phyloP scores from a whole-genome alignment of 306 rosid genomes.

The Citrullus colocynthis region DNA sequence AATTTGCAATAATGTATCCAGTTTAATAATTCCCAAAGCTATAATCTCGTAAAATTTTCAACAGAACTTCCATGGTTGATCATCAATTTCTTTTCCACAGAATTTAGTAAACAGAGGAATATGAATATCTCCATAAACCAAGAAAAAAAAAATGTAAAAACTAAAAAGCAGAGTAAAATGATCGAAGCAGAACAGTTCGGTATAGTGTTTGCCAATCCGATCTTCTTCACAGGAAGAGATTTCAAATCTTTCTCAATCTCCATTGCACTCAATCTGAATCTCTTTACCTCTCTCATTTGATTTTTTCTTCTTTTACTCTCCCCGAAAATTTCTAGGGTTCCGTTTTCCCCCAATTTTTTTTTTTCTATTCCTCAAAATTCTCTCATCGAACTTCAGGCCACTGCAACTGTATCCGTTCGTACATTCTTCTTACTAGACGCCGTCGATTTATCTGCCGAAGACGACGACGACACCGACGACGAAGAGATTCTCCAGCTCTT shows the following conservation, averaged over 20 bases:
- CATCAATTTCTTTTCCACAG: not conserved
- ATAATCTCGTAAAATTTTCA: not conserved
- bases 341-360: not conserved
- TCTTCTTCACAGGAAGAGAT: not conserved
- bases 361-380: not conserved
- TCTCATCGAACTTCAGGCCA: slow-evolving; percentile 29
- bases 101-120: not conserved
- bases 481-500: slow-evolving; percentile 43
- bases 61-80: not conserved
- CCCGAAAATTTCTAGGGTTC: not conserved
- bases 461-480: not conserved
- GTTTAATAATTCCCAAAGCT: not conserved
- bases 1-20: not conserved
- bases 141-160: not conserved
- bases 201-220: not conserved
- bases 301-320: not conserved
- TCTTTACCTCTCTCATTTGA: not conserved
- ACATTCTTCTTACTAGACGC: slow-evolving; percentile 42
- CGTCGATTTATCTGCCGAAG: slow-evolving; percentile 28
- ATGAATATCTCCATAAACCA: not conserved
- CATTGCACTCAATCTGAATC: not conserved
- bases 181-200: not conserved
- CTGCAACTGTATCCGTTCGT: slow-evolving; percentile 56
- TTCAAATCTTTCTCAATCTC: not conserved
- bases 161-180: not conserved